phyloP scores from a whole-genome alignment of 257 asterid species.

The Nyctanthes arbortristis region DNA sequence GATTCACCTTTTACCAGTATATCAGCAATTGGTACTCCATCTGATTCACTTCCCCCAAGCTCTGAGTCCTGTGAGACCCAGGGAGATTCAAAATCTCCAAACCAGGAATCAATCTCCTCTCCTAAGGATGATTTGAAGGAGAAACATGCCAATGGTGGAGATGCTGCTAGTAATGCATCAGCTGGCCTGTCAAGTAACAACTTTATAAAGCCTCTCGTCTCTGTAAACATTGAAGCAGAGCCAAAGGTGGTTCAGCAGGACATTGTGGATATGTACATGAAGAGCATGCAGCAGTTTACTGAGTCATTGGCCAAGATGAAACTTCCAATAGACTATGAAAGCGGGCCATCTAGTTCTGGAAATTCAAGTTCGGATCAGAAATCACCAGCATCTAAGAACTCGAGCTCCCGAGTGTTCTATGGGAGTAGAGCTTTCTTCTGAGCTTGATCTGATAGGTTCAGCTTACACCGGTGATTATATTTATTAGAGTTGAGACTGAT shows the following conservation, averaged over 20 bases:
- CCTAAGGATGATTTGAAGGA: slow-evolving; percentile 42
- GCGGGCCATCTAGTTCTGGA: background rate
- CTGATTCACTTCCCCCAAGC: slow-evolving; percentile 45
- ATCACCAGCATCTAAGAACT: background rate
- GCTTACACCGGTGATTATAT: background rate
- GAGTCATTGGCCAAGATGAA: slow-evolving; percentile 21
- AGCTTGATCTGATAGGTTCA: background rate
- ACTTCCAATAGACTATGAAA: slow-evolving; percentile 10
- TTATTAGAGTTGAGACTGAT: slow-evolving; percentile 33
- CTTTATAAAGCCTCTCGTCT: background rate
- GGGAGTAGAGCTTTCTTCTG: slow-evolving; percentile 23
- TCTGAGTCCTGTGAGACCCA: slow-evolving; percentile 54
- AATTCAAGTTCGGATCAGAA: background rate
- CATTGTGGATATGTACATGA: slow-evolving; percentile 21
- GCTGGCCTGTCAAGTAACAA: too few species aligned
- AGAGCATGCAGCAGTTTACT: slow-evolving; percentile 22
- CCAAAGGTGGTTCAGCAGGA: slow-evolving; percentile 16
- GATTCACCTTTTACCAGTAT: slow-evolving; percentile 67
- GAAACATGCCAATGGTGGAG: background rate
- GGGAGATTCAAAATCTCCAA: slow-evolving; percentile 42
- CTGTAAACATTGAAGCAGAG: background rate
- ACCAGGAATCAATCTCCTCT: slow-evolving; percentile 42
- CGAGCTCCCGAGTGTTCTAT: slow-evolving; percentile 13
- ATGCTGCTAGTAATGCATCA: background rate
- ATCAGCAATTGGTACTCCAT: slow-evolving; percentile 50